These are phyloP conservation scores for Fusarium continuum DNA, from an alignment of 2,329 filamentous ascomycete species.

Conservation along the genomic window DNA sequence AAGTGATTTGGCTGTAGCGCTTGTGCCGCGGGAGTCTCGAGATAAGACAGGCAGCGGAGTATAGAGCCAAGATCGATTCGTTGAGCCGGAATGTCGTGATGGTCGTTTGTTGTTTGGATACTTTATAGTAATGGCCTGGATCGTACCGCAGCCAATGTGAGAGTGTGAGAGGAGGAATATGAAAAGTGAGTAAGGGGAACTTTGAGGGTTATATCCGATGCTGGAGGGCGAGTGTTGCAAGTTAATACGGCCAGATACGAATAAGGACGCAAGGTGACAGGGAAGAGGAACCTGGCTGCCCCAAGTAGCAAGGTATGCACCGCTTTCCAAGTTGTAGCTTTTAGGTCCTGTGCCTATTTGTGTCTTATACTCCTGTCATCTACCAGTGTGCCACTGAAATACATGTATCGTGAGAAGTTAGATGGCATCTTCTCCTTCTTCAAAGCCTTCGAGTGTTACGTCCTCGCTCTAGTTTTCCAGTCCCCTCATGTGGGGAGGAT, in stretches of 20 bases:
- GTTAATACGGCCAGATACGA: slow-evolving; percentile 20
- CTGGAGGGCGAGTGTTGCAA: not conserved
- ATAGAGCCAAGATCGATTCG: slow-evolving; percentile 24
- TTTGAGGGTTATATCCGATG: not conserved
- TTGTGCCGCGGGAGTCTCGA: not conserved
- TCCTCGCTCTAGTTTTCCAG: not conserved
- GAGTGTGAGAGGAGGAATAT: not conserved
- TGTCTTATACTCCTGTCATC: not conserved
- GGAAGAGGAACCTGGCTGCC: not conserved
- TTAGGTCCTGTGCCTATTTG: not conserved
- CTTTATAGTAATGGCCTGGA: no score
- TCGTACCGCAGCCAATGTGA: not conserved
- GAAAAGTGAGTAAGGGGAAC: not conserved
- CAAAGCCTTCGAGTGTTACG: not conserved
- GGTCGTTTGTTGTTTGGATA: not conserved
- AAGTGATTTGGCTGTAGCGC: not conserved
- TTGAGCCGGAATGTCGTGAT: not conserved
- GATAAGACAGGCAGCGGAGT: slow-evolving; percentile 25
- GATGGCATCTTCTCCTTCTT: not conserved
- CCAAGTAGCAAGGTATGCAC: not conserved
- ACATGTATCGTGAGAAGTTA: not conserved
- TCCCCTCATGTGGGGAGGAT: not conserved
- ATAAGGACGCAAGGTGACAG: not conserved
- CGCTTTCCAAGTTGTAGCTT: not conserved
- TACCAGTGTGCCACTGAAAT: not conserved